Base-by-base conservation (phyloP, 2,329 filamentous ascomycete species). In the Colletotrichum incanum region DNA sequence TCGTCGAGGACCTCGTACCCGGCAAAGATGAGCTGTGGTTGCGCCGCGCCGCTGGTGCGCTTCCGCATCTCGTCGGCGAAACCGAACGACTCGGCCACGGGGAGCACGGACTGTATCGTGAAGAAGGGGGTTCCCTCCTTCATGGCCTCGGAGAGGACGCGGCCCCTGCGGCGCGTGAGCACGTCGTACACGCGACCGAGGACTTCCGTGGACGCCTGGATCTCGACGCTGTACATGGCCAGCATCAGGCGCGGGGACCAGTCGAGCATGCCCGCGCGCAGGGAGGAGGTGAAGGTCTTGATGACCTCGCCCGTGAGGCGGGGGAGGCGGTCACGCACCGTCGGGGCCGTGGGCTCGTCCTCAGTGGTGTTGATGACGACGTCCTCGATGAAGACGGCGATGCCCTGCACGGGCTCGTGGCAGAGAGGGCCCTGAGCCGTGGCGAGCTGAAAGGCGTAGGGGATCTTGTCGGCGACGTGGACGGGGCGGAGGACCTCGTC, bases 51-150 rank as follows among this genome's bases (percentile, higher is more conserved):
- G 8, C 92, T 95, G 0, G 95, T 98, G 8, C 95, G 90, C 84
- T 98, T 98, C 71, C 96, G 91, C 84, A 99, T 98, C 83, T 99
- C 96, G 79, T 98, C 96, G 5, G 91, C 91, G 84, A 99, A 99
- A 1, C 96, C 96, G 80, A 99, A 99, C 11, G 93, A 96, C 83
- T 98, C 95, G 26, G 95, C 96, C 0, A 98, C 96, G 0, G 96
- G 96, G 7, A 99, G 88, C 1, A 95, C 87, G 0, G 95, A 93
- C 65, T 93, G 89, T 80, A 99, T 97, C 5, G 94, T 98, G 86
- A 98, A 99, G 84, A 98, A 98, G 1, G 96, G 95, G 0, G 94
- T 98, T 31, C 96, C 96, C 79, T 98, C 95, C 77, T 98, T 97
- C 86, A 99, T 93, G 26, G 92, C 91, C 83, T 99, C 96, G 12